A percentile compares a stretch with the other conserved stretches of the same genome.
phyloP scores from a whole-genome alignment of 2,329 filamentous ascomycete genomes.

The Thielaviopsis punctulata region DNA sequence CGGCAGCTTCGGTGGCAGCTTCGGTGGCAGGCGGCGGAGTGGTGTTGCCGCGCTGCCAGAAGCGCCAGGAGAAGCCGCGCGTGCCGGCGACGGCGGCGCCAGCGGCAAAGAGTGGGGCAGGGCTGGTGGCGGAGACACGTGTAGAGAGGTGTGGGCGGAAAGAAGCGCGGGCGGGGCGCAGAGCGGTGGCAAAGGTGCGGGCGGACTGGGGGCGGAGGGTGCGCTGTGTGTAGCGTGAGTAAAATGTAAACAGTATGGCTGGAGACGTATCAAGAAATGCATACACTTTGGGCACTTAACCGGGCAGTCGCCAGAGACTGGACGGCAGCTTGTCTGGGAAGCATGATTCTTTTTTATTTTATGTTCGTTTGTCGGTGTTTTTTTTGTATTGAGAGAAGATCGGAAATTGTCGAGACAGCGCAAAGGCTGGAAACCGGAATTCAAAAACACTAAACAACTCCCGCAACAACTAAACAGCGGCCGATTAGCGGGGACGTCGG shows the following conservation, averaged over 20 bases:
- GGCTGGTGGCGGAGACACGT: background rate
- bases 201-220: background rate
- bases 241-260: background rate
- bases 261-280: slow-evolving; percentile 2
- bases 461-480: background rate
- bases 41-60: slow-evolving; percentile 10
- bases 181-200: slow-evolving; percentile 7
- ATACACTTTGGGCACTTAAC: slow-evolving; percentile 18
- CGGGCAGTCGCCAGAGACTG: slow-evolving; percentile 23
- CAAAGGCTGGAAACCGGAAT: too few relatives aligned
- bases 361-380: background rate
- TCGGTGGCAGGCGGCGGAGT: slow-evolving; percentile 6
- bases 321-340: slow-evolving; percentile 28
- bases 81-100: slow-evolving; percentile 10
- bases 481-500: background rate
- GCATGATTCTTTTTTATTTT: slow-evolving; percentile 22
- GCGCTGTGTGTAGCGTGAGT: background rate
- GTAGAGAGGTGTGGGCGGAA: slow-evolving; percentile 6
- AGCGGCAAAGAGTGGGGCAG: slow-evolving; percentile 3
- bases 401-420: background rate
- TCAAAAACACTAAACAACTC: background rate
- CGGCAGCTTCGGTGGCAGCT: slow-evolving; percentile 13
- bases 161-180: background rate
- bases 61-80: slow-evolving; percentile 11
- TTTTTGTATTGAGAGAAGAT: background rate